A percentile compares a stretch with the other conserved stretches of the same genome.
Conservation (phyloP, 2,329 filamentous ascomycete species). For the Fusarium papillatum region DNA sequence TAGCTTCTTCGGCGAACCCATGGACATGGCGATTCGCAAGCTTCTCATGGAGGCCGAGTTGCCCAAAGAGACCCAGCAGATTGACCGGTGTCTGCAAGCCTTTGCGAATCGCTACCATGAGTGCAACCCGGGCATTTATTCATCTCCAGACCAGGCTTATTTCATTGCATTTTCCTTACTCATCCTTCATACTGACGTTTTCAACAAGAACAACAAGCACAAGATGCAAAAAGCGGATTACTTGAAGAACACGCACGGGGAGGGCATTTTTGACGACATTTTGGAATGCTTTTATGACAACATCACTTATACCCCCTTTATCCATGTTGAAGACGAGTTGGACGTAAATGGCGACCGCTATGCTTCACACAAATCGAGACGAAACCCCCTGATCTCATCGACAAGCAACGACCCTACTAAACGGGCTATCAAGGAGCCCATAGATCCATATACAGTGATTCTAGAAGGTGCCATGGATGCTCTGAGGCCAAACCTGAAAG, state of each 20-base stretch:
- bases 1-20: conserved; percentile 94
- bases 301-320: conserved; percentile 97
- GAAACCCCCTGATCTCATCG: conserved; percentile 77
- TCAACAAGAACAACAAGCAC: conserved; percentile 99
- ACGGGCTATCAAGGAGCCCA: conserved; percentile 81
- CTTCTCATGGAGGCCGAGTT: conserved; percentile 96
- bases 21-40: conserved; percentile 98
- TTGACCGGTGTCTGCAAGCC: conserved; percentile 92
- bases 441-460: conserved; percentile 96
- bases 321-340: conserved; percentile 94
- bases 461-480: conserved; percentile 89
- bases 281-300: conserved; percentile 99
- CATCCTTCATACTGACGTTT: conserved; percentile 98
- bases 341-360: conserved; percentile 84
- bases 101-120: conserved; percentile 98
- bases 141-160: conserved; percentile 93
- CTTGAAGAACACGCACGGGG: conserved; percentile 92
- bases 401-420: conserved; percentile 66
- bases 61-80: conserved; percentile 97
- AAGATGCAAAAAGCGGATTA: conserved; percentile 99
- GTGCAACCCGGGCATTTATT: conserved; percentile 97
- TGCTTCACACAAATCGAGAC: conserved; percentile 78
- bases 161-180: conserved; percentile 97
- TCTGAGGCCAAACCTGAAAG: conserved; percentile 87
- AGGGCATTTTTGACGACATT: conserved; percentile 94